phyloP scores from a whole-genome alignment of 805 yeast species.

The Wickerhamiella cacticola region DNA sequence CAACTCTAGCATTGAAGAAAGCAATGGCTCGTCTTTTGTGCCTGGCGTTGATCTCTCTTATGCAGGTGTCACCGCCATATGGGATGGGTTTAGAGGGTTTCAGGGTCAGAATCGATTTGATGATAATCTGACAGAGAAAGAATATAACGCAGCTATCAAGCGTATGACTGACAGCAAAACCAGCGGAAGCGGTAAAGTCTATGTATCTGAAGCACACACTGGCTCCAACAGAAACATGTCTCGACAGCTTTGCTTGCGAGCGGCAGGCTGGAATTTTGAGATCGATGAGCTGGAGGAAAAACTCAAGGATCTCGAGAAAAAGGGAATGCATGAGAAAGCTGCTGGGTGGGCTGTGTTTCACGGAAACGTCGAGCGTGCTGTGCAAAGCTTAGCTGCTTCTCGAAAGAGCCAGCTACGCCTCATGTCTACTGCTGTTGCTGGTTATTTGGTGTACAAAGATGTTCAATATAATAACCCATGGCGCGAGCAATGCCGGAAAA shows the following conservation, averaged over 20 bases:
- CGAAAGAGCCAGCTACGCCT: conserved; percentile 57
- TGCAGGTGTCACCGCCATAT: conserved; percentile 79
- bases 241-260: conserved; percentile 65
- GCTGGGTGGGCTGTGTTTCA: conserved; percentile 97
- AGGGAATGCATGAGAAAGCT: conserved; percentile 69
- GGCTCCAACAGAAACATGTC: conserved; percentile 46
- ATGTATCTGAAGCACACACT: conserved; percentile 21
- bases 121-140: conserved; percentile 29
- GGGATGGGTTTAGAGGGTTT: conserved; percentile 45
- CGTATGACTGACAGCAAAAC: conserved; percentile 33
- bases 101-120: conserved; percentile 17
- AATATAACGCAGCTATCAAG: conserved; percentile 41
- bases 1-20: conserved; percentile 52
- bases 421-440: conserved; percentile 90
- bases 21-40: conserved; percentile 53
- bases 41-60: conserved; percentile 69
- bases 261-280: conserved; percentile 84
- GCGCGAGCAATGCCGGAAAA: conserved; percentile 82
- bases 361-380: conserved; percentile 73
- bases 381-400: conserved; percentile 63
- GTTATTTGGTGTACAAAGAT: conserved; percentile 58
- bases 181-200: conserved; percentile 31
- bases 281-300: conserved; percentile 62
- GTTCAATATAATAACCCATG: conserved; percentile 56
- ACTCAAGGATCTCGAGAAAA: conserved; percentile 41